Evolutionary conservation across 139 green algal species (phyloP), one percentile per base, ranked within the genome.

Genomic region (Coelastrella sp.): DNA sequence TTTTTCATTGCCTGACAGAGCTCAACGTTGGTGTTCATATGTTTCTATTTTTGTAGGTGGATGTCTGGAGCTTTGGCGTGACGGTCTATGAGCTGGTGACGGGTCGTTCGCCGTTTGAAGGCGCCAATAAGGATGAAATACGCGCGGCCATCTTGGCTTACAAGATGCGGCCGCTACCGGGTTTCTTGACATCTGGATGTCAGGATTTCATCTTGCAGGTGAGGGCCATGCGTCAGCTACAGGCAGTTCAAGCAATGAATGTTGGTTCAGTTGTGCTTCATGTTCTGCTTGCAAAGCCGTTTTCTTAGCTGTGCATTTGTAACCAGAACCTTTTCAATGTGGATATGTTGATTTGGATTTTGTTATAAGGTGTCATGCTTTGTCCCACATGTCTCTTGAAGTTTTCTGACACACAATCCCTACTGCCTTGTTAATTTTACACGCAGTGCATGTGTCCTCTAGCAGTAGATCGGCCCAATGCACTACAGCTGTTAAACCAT

Each of bases 41-140:
- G n/a, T 37, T 30, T 34, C 23, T 34, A 35, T 45, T n/a, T 30
- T 30, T 53, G 9, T 57, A 77, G 68, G 68, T 95, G 37, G 93
- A 96, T 78, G 88, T 95, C 25, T 96, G 93, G 93, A 91, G 91
- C 21, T 86, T 96, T 69, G 93, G 93, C 3, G 89, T 96, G 30
- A 95, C 93, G 25, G 53, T 95, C 19, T 96, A 91, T 64, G 93
- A 96, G 88, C 91, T 96, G 51, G 88, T 96, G 21, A 94, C 93
- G 62, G 93, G 76, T 37, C 30, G 73, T 8, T 85, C 81, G 15
- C 92, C 92, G 0, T 95, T 95, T 60, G 89, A 92, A 37, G 92
- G 92, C 38, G 74, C 67, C 34, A 83, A 90, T 81, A 95, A 94
- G 85, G 64, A 67, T 21, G 90, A 91, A 30, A 89, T 95, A 59